Evolutionary conservation across 805 yeast genomes (phyloP).

Genomic region (Lipomyces sp.): DNA sequence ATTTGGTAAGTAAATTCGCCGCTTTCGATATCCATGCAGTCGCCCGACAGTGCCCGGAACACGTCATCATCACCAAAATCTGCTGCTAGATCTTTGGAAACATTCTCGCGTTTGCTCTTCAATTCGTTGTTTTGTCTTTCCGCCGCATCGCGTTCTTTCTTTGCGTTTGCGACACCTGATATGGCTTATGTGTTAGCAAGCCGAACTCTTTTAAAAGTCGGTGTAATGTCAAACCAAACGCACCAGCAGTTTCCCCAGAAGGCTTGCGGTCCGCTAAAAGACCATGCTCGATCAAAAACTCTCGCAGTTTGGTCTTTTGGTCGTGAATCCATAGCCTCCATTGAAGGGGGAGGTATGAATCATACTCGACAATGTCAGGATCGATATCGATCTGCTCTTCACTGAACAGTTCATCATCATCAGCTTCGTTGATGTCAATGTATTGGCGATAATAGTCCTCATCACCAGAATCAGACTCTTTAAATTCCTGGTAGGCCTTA

Average conservation of each 20-base stretch:
- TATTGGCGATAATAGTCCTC: conserved; percentile 7
- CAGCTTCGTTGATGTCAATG: conserved; percentile 6
- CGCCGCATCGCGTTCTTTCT: conserved; percentile 25
- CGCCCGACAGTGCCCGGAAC: conserved; percentile 59
- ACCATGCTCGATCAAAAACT: conserved; percentile 25
- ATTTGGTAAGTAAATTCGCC: conserved; percentile 76
- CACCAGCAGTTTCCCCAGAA: conserved; percentile 23
- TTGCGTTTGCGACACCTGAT: conserved; percentile 27
- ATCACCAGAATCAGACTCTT: background rate
- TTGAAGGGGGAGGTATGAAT: conserved; percentile 23
- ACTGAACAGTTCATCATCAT: conserved; percentile 26
- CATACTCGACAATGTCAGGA: conserved; percentile 22
- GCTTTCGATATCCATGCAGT: conserved; percentile 54
- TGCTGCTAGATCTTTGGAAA: conserved; percentile 36
- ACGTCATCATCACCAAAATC: conserved; percentile 66
- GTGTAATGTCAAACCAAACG: background rate
- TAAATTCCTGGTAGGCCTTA: conserved; percentile 46
- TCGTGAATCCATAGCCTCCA: conserved; percentile 30
- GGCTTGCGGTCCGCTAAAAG: conserved; percentile 29
- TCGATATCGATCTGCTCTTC: conserved; percentile 18
- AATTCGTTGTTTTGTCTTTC: conserved; percentile 22
- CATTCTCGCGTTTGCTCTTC: conserved; percentile 33
- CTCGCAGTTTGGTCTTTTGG: conserved; percentile 15
- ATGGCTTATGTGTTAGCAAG: background rate
- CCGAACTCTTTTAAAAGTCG: background rate